Conservation (phyloP, 2,329 filamentous ascomycete species). For the Aspergillus ochraceoroseus region DNA sequence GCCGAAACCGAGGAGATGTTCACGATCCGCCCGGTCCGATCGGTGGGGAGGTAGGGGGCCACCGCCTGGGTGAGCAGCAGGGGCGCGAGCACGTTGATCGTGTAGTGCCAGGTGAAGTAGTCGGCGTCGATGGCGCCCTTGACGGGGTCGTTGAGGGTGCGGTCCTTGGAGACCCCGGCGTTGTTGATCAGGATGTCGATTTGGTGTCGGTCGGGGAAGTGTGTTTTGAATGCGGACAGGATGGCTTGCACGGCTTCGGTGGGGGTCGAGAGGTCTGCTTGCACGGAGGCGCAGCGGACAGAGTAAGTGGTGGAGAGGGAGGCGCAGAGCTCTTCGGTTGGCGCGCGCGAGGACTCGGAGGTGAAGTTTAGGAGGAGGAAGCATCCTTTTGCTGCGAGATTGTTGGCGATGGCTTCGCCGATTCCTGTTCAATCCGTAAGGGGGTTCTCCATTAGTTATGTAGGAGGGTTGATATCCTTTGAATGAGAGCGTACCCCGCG, state of each 20-base stretch:
- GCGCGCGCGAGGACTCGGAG: conserved; percentile 54
- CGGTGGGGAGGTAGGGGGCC: conserved; percentile 62
- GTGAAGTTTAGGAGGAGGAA: conserved; percentile 68
- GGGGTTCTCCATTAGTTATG: too few relatives aligned
- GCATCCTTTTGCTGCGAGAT: conserved; percentile 67
- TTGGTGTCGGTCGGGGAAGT: conserved; percentile 59
- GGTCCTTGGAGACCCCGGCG: conserved; percentile 58
- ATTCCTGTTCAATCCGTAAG: too few relatives aligned
- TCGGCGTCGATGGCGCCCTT: conserved; percentile 56
- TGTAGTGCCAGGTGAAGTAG: conserved; percentile 68
- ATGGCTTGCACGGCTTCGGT: conserved; percentile 55
- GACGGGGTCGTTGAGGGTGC: conserved; percentile 58
- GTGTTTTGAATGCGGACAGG: conserved; percentile 54
- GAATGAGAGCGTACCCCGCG: conserved; percentile 68
- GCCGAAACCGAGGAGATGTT: conserved; percentile 58
- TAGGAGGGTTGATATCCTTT: too few relatives aligned
- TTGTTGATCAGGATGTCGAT: conserved; percentile 87
- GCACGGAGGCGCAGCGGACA: conserved; percentile 58
- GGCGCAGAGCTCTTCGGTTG: conserved; percentile 52
- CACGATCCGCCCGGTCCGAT: conserved; percentile 62
- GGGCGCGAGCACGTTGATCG: conserved; percentile 76
- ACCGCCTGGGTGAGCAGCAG: conserved; percentile 71
- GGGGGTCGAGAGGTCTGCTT: conserved; percentile 65
- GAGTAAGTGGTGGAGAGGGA: conserved; percentile 54
- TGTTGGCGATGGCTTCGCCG: conserved; percentile 63